Percentiles rank a stretch among this genome's conserved stretches.
Evolutionary conservation across 352 stramenopile species (phyloP).

Genomic region (Pythium scleroteichum): DNA sequence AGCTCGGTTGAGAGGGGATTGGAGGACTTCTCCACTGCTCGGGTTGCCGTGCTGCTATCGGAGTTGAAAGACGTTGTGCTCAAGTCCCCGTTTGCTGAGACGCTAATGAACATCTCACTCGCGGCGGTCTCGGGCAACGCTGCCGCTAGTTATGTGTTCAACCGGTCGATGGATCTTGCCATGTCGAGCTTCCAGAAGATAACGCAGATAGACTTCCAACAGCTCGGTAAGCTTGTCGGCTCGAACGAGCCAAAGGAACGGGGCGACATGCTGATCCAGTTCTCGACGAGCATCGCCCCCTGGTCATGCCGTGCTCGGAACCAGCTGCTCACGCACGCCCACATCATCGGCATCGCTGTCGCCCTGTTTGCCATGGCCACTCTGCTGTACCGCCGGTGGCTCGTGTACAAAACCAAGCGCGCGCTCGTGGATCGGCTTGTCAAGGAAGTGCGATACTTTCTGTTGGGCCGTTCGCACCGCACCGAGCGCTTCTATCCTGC

Average conservation of each 20-base stretch:
- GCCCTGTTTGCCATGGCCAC: conserved; percentile 29
- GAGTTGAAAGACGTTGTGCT: conserved; percentile 52
- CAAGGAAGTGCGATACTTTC: conserved; percentile 67
- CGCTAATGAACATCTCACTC: conserved; percentile 36
- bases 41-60: conserved; percentile 47
- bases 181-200: conserved; percentile 55
- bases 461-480: conserved; percentile 44
- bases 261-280: conserved; percentile 46
- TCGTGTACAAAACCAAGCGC: conserved; percentile 46
- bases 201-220: conserved; percentile 26
- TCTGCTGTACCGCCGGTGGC: conserved; percentile 35
- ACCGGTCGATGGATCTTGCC: conserved; percentile 60
- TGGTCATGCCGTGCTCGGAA: conserved; percentile 55
- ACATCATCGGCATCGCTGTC: conserved; percentile 37
- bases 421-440: conserved; percentile 60
- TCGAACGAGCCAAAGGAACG: conserved; percentile 9
- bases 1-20: background rate
- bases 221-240: conserved; percentile 31
- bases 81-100: conserved; percentile 42
- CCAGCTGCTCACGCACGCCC: conserved; percentile 46
- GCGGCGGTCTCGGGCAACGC: conserved; percentile 13
- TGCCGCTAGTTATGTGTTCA: conserved; percentile 55
- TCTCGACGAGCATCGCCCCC: conserved; percentile 44
- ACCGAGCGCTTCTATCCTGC: conserved; percentile 50
- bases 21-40: conserved; percentile 18